Evolutionary conservation across 2,329 filamentous ascomycete genomes (phyloP).

Genomic region (Chalaropsis ovoidea): DNA sequence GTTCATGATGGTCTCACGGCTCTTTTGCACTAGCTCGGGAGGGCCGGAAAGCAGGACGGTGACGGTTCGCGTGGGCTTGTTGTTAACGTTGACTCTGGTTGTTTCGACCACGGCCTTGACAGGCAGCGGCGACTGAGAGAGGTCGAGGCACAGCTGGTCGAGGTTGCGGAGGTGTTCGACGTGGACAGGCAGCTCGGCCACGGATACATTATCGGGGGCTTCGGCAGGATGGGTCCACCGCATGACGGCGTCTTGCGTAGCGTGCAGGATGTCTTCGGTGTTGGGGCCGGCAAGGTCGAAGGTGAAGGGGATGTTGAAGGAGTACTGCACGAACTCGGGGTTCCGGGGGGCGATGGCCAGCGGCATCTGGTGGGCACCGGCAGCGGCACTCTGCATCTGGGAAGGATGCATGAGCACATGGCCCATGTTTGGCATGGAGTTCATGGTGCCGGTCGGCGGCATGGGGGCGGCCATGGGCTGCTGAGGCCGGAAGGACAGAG

Average conservation of each 20-base stretch:
- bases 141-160: slow-evolving; percentile 67
- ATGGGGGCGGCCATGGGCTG: slow-evolving; percentile 20
- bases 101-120: slow-evolving; percentile 70
- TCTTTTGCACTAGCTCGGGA: slow-evolving; percentile 78
- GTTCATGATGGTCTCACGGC: slow-evolving; percentile 79
- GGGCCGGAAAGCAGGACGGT: slow-evolving; percentile 87
- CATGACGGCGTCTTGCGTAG: slow-evolving; percentile 74
- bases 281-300: slow-evolving; percentile 87
- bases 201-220: slow-evolving; percentile 70
- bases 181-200: slow-evolving; percentile 87
- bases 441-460: slow-evolving; percentile 18
- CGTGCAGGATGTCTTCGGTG: slow-evolving; percentile 87
- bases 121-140: slow-evolving; percentile 59
- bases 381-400: slow-evolving; percentile 25
- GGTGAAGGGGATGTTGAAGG: slow-evolving; percentile 94
- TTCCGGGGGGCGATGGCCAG: slow-evolving; percentile 18
- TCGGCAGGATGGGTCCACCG: slow-evolving; percentile 90
- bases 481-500: slow-evolving; percentile 22
- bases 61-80: slow-evolving; percentile 58
- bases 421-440: slow-evolving; percentile 22
- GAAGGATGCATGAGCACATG: slow-evolving; percentile 39
- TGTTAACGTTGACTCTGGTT: slow-evolving; percentile 65
- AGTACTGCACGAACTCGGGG: slow-evolving; percentile 55
- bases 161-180: slow-evolving; percentile 73
- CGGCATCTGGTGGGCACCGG: slow-evolving; percentile 23